Evolutionary conservation across 2,329 filamentous ascomycete species (phyloP), one percentile per base, ranked within the genome.

Genomic region (Orbilia quercus): DNA sequence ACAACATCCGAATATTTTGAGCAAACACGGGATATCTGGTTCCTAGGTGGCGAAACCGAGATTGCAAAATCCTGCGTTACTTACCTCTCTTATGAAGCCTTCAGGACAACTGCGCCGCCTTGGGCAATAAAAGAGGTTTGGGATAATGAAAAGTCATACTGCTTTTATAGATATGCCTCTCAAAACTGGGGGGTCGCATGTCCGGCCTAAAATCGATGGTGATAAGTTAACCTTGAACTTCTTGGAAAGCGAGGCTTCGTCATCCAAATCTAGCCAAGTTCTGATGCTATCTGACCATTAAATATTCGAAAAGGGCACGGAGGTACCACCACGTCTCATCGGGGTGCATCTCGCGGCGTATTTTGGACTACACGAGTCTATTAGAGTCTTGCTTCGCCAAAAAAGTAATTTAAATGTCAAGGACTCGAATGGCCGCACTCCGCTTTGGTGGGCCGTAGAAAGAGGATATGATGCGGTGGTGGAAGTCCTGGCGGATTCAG

Each of bases 1-100:
- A 84, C 83, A 0, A 79, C 82, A 0, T 81, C 84, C 45, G 80
- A 84, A 40, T 85, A 83, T 74, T 80, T 85, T 44, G 78, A 81
- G 16, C 51, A 69, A 11, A 80, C 75, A 0, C 48, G 64, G 9
- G 36, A 6, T 0, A 20, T 48, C 2, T 81, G 79, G 77, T 80
- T 84, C 58, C 78, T 78, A 0, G 22, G 77, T 34, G 79, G 78
- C 0, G 65, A 82, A 7, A 11, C 1, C 0, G 20, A 79, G 1
- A 78, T 83, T 7, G 57, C 77, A 0, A 57, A 40, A 3, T 76
- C 67, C 2, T 84, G 81, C 67, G 31, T 80, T 2, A 79, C 78
- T 0, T 83, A 83, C 53, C 76, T 83, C 2, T 81, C 78, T 7
- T 81, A 81, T 20, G 62, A 77, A 25, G 28, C 7, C 0, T 80